Base-by-base conservation (phyloP, 78 protist genomes). In the Mastigamoeba balamuthi region DNA sequence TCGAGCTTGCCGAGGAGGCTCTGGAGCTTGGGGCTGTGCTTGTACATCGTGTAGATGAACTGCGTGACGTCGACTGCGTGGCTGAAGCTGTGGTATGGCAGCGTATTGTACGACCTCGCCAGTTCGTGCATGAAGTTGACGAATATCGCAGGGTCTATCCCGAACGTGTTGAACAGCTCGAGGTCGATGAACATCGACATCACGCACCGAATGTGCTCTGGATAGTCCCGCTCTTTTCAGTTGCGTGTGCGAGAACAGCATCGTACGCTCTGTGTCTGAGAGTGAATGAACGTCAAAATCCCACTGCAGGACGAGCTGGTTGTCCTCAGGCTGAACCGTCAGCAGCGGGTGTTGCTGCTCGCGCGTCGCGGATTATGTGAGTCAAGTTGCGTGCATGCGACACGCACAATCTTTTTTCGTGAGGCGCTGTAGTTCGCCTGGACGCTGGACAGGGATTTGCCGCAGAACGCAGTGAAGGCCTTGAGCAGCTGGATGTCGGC, bases 41-140 rank as follows among this genome's bases (percentile, higher is more conserved):
- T 27, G 10, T 10, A 41, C 7, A 36, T 7, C 10, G 43, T 5
- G 48, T 40, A 6, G 10, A 6, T 29, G n/a, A 38, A 38, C 27
- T 72, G 76, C 5, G 76, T 72, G 29, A 52, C 76, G 9, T 72
- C 76, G 27, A 72, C 33, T 43, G 76, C 76, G 9, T 72, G 76
- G 35, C 33, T 17, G 53, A 72, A 72, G 28, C 25, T 72, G 76
- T 72, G 76, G 4, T 72, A 72, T 7, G 76, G 76, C n/a, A 72
- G 40, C 28, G 7, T n/a, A 30, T 30, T 6, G 3, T 72, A 42
- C 25, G 64, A 38, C 23, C 25, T 72, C 48, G 40, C 6, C n/a
- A 72, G 41, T 3, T 38, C 64, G 27, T 28, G 30, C 64, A 72
- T 42, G 40, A 42, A 35, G 8, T 35, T 35, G 58, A 72, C 6